Percentiles rank a stretch among this genome's conserved stretches.
phyloP scores from a whole-genome alignment of 805 yeast genomes.

The Vanderwaltozyma verrucispora region DNA sequence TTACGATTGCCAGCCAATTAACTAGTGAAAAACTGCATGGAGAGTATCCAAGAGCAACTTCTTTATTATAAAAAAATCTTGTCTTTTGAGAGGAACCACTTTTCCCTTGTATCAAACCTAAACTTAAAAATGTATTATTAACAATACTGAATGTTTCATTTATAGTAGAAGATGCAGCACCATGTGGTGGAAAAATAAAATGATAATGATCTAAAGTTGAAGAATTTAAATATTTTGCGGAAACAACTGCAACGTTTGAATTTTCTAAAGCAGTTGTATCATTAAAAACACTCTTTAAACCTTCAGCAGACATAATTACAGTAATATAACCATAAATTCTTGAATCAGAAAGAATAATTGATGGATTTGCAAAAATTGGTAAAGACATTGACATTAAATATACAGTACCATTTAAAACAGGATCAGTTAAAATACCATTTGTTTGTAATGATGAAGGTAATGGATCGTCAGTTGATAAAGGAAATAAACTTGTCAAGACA shows the following conservation, averaged over 20 bases:
- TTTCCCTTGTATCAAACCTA: slow-evolving; percentile 28
- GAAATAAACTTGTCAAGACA: slow-evolving; percentile 34
- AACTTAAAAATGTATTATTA: slow-evolving; percentile 26
- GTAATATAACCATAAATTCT: slow-evolving; percentile 63
- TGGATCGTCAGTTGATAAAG: slow-evolving; percentile 35
- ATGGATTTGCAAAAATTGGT: slow-evolving; percentile 65
- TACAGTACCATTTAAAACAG: slow-evolving; percentile 37
- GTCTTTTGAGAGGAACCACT: slow-evolving; percentile 36
- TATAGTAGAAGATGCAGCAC: slow-evolving; percentile 9
- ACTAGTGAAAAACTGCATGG: slow-evolving; percentile 34
- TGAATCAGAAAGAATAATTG: slow-evolving; percentile 49
- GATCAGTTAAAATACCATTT: slow-evolving; percentile 53
- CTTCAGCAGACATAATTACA: slow-evolving; percentile 40
- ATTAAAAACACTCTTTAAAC: slow-evolving; percentile 32
- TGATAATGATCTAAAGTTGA: slow-evolving; percentile 28
- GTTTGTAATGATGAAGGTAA: slow-evolving; percentile 35
- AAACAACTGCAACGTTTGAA: slow-evolving; percentile 25
- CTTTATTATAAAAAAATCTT: slow-evolving; percentile 26
- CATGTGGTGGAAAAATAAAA: slow-evolving; percentile 34
- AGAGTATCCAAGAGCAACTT: slow-evolving; percentile 50
- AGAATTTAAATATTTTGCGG: slow-evolving; percentile 18
- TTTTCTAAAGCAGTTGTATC: slow-evolving; percentile 34
- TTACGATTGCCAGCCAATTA: slow-evolving; percentile 67
- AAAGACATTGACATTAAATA: slow-evolving; percentile 66
- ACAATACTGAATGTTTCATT: slow-evolving; percentile 17